Evolutionary conservation across 495 filamentous ascomycete species (phyloP).

Genomic region (Darksidea phi): DNA sequence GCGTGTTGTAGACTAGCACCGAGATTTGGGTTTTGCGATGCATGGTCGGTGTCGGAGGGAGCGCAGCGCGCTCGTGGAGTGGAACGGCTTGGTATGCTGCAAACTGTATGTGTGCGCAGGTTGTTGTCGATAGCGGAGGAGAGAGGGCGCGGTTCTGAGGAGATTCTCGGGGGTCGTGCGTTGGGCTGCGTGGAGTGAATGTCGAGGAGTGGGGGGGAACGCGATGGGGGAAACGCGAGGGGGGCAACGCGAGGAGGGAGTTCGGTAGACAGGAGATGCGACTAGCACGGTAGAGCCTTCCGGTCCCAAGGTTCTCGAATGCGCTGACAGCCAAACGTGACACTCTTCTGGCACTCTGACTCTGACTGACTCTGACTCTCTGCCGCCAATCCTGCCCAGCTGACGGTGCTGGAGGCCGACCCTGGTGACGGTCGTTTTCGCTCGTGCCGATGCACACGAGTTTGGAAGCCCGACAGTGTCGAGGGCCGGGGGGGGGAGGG

Average conservation of each 20-base stretch:
- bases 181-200: neutral
- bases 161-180: neutral
- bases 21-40: constrained; percentile 57
- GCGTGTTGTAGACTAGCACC: constrained; percentile 55
- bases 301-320: too few relatives aligned
- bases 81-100: neutral
- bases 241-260: too few relatives aligned
- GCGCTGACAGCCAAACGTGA: too few relatives aligned
- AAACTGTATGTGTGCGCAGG: neutral
- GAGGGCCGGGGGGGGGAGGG: constrained; percentile 7
- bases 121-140: constrained; percentile 4
- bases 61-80: neutral
- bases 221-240: too few relatives aligned
- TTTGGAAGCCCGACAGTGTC: neutral
- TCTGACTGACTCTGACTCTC: constrained; percentile 8
- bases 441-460: neutral
- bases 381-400: constrained; percentile 1
- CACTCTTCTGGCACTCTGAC: too few relatives aligned
- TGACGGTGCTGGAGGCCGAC: neutral
- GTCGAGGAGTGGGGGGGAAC: neutral
- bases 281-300: too few relatives aligned
- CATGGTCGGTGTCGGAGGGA: constrained; percentile 46
- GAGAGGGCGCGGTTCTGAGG: neutral
- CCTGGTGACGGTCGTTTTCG: neutral
- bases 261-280: too few relatives aligned